These are phyloP conservation scores for Solanum neorickii DNA, from an alignment of 257 asterid species.

Conservation along the genomic window DNA sequence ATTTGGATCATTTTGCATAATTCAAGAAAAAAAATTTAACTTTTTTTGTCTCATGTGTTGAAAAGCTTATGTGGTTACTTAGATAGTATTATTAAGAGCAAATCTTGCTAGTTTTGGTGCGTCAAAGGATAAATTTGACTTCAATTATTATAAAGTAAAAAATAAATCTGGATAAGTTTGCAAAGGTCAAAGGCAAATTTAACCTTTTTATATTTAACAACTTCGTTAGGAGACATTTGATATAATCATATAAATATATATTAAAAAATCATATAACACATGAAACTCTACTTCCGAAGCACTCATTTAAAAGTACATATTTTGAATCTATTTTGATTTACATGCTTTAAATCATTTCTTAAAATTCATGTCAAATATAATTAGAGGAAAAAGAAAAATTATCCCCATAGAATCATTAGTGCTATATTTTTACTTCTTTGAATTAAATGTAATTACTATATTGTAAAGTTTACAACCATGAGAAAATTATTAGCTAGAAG, in stretches of 20 bases:
- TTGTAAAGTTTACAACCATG: constrained; percentile 14
- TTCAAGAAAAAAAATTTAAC: background rate
- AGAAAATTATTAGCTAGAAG: constrained; percentile 11
- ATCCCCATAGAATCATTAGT: background rate
- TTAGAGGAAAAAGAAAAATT: background rate
- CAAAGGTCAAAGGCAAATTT: background rate
- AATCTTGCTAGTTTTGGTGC: background rate
- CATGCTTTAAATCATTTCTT: background rate
- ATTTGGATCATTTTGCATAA: background rate
- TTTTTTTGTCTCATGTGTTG: background rate
- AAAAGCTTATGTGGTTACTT: background rate
- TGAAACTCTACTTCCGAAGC: background rate
- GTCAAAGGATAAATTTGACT: background rate
- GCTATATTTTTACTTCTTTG: background rate
- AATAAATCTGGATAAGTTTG: too few species aligned
- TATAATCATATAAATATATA: background rate
- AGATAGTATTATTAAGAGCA: background rate
- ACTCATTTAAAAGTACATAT: background rate
- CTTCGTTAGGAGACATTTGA: background rate
- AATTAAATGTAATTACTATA: constrained; percentile 1
- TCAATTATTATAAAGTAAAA: background rate
- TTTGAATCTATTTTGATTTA: background rate
- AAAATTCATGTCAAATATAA: background rate
- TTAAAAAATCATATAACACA: background rate
- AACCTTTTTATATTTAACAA: background rate